Evolutionary conservation across 495 filamentous ascomycete species (phyloP), one percentile per base, ranked within the genome.

Genomic region (Venustampulla echinocandica): DNA sequence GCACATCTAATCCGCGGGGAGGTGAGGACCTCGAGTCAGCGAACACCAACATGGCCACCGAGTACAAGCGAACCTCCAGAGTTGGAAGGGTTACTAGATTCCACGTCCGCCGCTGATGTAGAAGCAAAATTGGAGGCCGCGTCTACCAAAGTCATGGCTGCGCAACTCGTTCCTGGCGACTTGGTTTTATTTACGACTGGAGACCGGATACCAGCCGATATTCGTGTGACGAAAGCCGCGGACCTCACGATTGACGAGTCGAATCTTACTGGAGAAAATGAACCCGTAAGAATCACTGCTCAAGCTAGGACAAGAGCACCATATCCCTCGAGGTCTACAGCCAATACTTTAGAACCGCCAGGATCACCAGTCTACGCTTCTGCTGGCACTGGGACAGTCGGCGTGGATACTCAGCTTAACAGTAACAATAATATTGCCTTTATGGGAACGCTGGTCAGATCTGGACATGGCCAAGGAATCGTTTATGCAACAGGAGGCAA

Each of bases 371-470:
- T 74, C 18, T 81, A 82, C 53, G 73, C 78, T 40, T 75, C 75
- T 17, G 68, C 76, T 2, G 79, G 77, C 10, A 71, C 67, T 36
- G 81, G 78, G 5, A 73, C 79, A 21, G 77, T 80, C 25, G 80
- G 80, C 25, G 72, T 74, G 21, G 80, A 84, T 58, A 72, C 85
- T 34, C 66, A 50, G 74, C 13, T 65, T 42, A 62, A 54, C 44
- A 64, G 30, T 54, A 50, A 57, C 10, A 68, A 75, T 42, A 95
- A 95, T 55, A 90, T 99, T 60, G 92, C 90, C 4, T 97, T 95
- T 61, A 97, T 97, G 93, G 92, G 92, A 3, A 99, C 92, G 4
- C 65, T 99, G 46, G 93, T 99, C 4, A 87, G 89, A 37, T 93
- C 87, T 7, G 92, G 92, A n/a, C 81, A 99, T 54, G 92, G 92